A percentile compares a stretch with the other conserved stretches of the same genome.
These are phyloP conservation scores for Penicillium daleae DNA, from an alignment of 495 filamentous ascomycete species.

Conservation along the genomic window DNA sequence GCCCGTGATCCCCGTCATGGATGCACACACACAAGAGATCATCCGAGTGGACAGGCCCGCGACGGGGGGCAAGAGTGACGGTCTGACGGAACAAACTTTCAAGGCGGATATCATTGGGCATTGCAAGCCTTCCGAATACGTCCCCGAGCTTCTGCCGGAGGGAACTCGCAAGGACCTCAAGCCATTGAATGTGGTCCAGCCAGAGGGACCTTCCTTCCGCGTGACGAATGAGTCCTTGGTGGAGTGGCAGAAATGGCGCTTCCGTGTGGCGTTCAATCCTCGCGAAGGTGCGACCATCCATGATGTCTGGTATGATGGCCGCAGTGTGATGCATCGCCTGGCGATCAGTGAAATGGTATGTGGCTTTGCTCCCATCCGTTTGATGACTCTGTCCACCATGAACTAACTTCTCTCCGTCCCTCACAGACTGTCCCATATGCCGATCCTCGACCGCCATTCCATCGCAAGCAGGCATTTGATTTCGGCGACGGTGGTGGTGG, in stretches of 20 bases:
- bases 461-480: conserved; percentile 74
- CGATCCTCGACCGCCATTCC: conserved; percentile 69
- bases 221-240: conserved; percentile 55
- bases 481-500: conserved; percentile 73
- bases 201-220: conserved; percentile 76
- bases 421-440: conserved; percentile 62
- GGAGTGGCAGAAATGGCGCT: conserved; percentile 72
- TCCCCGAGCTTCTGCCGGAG: conserved; percentile 60
- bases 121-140: conserved; percentile 65
- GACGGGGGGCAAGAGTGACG: conserved; percentile 51
- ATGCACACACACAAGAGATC: conserved; percentile 67
- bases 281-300: conserved; percentile 73
- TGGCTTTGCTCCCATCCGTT: neutral
- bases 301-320: conserved; percentile 73
- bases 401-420: neutral
- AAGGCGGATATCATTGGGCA: conserved; percentile 56
- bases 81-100: conserved; percentile 42
- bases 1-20: conserved; percentile 76
- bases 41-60: conserved; percentile 56
- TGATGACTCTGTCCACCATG: no score
- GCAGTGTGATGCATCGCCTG: conserved; percentile 72
- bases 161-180: conserved; percentile 72
- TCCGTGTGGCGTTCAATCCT: conserved; percentile 68
- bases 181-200: conserved; percentile 77
- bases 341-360: conserved; percentile 71